Evolutionary conservation across 1,284 basidiomycete species (phyloP).

Genomic region (Trametes versicolor): DNA sequence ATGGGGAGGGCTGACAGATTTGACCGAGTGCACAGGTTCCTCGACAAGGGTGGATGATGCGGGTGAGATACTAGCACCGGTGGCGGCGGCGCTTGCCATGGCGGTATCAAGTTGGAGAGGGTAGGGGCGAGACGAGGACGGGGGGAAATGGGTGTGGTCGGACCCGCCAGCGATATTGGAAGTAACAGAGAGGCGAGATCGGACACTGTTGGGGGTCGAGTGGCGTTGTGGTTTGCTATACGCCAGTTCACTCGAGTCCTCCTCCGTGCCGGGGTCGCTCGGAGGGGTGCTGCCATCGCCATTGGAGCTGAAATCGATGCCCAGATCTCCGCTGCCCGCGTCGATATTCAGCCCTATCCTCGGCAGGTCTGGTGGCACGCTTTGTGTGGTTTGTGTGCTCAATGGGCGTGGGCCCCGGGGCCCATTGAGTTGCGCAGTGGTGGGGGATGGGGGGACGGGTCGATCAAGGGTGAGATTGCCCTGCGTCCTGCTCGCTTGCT

Average conservation of each 20-base stretch:
- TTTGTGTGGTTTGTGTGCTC: conserved; percentile 25
- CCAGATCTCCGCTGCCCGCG: conserved; percentile 59
- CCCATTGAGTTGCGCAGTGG: conserved; percentile 12
- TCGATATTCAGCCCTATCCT: conserved; percentile 64
- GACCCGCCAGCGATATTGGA: conserved; percentile 37
- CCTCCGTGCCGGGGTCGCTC: conserved; percentile 53
- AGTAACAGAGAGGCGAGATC: conserved; percentile 40
- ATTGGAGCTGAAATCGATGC: conserved; percentile 61
- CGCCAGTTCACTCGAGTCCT: conserved; percentile 68
- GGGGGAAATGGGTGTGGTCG: conserved; percentile 34
- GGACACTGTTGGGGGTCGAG: conserved; percentile 41
- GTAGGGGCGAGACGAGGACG: conserved; percentile 51
- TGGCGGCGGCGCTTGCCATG: conserved; percentile 43
- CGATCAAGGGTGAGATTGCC: conserved; percentile 13
- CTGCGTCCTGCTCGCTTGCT: conserved; percentile 32
- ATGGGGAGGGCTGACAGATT: conserved; percentile 21
- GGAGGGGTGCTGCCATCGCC: conserved; percentile 43
- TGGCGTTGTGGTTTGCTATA: conserved; percentile 50
- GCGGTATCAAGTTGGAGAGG: conserved; percentile 60
- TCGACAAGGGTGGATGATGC: conserved; percentile 63
- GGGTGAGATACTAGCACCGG: conserved; percentile 60
- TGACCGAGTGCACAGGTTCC: conserved; percentile 44
- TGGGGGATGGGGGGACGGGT: conserved; percentile 17
- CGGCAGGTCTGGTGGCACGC: conserved; percentile 30
- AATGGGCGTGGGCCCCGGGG: conserved; percentile 31